A percentile compares a stretch with the other conserved stretches of the same genome.
Conservation (phyloP, 495 filamentous ascomycete genomes). For the Annulohypoxylon nitens region DNA sequence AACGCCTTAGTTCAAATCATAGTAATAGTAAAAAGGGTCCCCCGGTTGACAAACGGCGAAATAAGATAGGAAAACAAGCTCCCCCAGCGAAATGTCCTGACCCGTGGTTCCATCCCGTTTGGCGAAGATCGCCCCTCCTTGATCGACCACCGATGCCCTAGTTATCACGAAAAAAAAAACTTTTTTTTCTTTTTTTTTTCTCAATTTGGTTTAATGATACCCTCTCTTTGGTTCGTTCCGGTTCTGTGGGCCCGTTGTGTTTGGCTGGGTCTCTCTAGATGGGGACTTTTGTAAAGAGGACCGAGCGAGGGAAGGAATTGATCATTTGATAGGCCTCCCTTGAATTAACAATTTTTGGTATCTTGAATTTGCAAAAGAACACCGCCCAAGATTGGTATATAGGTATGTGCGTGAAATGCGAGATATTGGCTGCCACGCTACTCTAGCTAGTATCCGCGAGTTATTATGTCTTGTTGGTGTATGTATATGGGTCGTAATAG, state of each 20-base stretch:
- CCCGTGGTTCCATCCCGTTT: background rate
- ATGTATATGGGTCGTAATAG: conserved; percentile 26
- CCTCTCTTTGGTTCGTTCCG: conserved; percentile 15
- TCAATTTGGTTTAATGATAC: background rate
- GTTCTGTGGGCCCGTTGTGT: conserved; percentile 1
- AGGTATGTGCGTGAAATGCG: conserved; percentile 13
- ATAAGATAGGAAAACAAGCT: background rate
- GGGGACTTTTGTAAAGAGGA: conserved; percentile 1
- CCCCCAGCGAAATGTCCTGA: background rate
- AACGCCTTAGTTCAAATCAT: conserved; percentile 1
- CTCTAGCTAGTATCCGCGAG: conserved; percentile 15
- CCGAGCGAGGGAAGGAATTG: conserved; percentile 8
- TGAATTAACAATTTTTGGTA: conserved; percentile 43
- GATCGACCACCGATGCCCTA: background rate
- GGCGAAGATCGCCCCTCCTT: conserved; percentile 1
- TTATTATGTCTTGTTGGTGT: conserved; percentile 21
- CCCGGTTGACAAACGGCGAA: background rate
- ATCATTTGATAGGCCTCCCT: conserved; percentile 17
- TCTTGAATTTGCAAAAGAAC: conserved; percentile 46
- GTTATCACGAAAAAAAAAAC: conserved; percentile 1
- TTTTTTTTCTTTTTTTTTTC: background rate
- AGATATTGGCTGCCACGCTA: background rate
- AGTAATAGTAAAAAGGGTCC: background rate
- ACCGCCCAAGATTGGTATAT: conserved; percentile 44
- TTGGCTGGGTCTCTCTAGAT: background rate